Evolutionary conservation across 331 rosid species (phyloP), one percentile per base, ranked within the genome.

Genomic region (Cydonia oblonga): DNA sequence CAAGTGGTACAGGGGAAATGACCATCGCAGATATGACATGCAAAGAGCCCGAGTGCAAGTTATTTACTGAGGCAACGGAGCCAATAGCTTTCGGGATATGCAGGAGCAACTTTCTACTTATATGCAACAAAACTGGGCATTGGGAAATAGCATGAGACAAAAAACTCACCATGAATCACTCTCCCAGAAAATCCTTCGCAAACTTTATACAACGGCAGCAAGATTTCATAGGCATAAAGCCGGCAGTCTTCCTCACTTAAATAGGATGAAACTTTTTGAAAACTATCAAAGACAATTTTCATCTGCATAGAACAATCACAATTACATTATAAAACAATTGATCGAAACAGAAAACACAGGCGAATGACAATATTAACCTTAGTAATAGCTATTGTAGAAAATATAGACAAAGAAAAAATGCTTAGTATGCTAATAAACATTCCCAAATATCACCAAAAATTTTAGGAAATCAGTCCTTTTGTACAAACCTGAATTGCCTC

Each of bases 131-230:
- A 49, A 69, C 10, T 56, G 20, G 51, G 44, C 18, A 29, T 4
- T 29, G 30, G 57, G n/a, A 81, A 56, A 68, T 26, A 80, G 57
- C 15, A 32, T 25, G 8, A n/a, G 58, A 25, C 32, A 40, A 49
- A 49, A 68, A 64, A 68, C 82, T 75, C 70, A 93, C 98, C 97
- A 65, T 89, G 35, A 64, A 93, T 70, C 33, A 80, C 83, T 81
- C 85, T 87, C 74, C 98, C 97, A 32, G 95, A 73, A 81, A 79
- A 89, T 64, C 98, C 98, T 86, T 85, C 92, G n/a, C 87, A 85
- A 71, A 89, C 92, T 89, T 88, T 90, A 71, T 87, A 89, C 3
- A 90, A 78, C 38, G 98, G 98, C 66, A 85, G 79, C 76, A 93
- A 56, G 28, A 93, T 76, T 26, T 79, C 86, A 35, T 70, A 76